phyloP scores from a whole-genome alignment of 2,329 filamentous ascomycete genomes.

The Hypoxylon sp. region DNA sequence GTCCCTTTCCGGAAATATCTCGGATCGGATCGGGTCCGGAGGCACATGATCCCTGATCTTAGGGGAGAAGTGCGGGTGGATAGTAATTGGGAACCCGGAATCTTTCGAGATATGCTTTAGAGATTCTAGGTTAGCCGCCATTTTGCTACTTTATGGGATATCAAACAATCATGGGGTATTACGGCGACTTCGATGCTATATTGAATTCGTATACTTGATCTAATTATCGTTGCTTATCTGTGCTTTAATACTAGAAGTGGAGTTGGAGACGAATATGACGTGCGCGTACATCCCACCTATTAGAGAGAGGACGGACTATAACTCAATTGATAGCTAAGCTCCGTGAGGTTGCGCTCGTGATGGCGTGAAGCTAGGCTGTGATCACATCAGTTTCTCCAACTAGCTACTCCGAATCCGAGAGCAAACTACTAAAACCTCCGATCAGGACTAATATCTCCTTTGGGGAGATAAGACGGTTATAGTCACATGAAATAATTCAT shows the following conservation, averaged over 20 bases:
- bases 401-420: conserved; percentile 1
- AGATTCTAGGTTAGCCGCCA: conserved; percentile 60
- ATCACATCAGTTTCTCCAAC: conserved; percentile 38
- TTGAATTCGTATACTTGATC: neutral
- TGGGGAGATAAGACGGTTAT: neutral
- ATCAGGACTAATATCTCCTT: neutral
- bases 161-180: neutral
- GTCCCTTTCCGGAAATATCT: conserved; percentile 55
- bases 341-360: conserved; percentile 29
- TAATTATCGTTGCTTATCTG: conserved; percentile 23
- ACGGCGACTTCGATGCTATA: neutral
- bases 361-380: conserved; percentile 29
- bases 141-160: conserved; percentile 6
- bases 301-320: conserved; percentile 7
- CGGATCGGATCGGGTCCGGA: conserved; percentile 56
- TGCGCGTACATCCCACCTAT: conserved; percentile 39
- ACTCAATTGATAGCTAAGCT: conserved; percentile 33
- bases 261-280: conserved; percentile 43
- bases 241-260: neutral
- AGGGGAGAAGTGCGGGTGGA: conserved; percentile 64
- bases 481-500: too few relatives aligned
- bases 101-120: conserved; percentile 65
- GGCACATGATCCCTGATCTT: conserved; percentile 61
- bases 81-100: conserved; percentile 62
- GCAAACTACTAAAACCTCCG: conserved; percentile 11